These are phyloP conservation scores for Malus hybrid DNA, from an alignment of 331 rosid species.

Conservation along the genomic window DNA sequence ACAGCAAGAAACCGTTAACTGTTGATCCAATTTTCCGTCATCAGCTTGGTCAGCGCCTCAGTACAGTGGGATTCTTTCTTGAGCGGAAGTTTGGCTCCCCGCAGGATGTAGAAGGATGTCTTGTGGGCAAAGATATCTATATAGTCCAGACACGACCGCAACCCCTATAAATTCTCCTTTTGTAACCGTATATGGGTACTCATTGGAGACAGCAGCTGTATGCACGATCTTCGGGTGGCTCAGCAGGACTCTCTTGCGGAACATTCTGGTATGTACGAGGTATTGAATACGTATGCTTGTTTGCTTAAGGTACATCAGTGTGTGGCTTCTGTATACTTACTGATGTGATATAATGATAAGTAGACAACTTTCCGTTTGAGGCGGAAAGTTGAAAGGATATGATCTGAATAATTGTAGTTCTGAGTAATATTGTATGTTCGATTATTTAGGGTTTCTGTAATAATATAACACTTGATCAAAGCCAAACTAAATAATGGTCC, in stretches of 20 bases:
- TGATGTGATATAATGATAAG: background rate
- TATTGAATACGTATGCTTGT: background rate
- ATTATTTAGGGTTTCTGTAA: background rate
- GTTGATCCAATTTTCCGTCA: constrained; percentile 62
- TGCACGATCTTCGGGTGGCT: background rate
- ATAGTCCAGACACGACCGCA: constrained; percentile 96
- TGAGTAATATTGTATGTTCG: background rate
- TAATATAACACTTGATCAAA: background rate
- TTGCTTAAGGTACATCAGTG: background rate
- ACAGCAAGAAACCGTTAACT: constrained; percentile 75
- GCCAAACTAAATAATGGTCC: background rate
- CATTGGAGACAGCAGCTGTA: background rate
- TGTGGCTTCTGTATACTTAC: background rate
- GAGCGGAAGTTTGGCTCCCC: constrained; percentile 82
- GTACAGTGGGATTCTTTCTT: constrained; percentile 79
- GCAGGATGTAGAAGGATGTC: constrained; percentile 82
- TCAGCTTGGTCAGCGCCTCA: constrained; percentile 80
- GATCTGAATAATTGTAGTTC: background rate
- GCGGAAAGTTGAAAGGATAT: background rate
- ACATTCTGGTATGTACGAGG: background rate
- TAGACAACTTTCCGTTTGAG: background rate
- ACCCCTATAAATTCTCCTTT: constrained; percentile 32
- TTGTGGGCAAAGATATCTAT: constrained; percentile 71
- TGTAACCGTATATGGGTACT: background rate
- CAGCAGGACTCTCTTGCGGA: background rate